A percentile compares a stretch with the other conserved stretches of the same genome.
Evolutionary conservation across 1,139 yeast genomes (phyloP).

Genomic region (Pneumocystis murina): DNA sequence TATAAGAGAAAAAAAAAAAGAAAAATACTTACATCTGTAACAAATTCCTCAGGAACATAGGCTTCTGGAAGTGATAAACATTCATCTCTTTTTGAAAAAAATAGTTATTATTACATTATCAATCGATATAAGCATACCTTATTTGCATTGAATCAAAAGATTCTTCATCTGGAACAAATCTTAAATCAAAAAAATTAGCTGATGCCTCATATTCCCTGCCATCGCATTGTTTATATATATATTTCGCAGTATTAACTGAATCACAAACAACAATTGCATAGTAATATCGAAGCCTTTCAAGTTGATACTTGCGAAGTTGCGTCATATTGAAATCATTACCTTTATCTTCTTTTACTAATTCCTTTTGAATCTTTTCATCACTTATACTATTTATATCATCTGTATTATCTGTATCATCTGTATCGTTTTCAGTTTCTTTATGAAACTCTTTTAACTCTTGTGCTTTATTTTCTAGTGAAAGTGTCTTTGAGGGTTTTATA

Average conservation of each 20-base stretch:
- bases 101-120: background rate
- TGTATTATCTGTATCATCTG: constrained; percentile 18
- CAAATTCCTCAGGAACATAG: constrained; percentile 73
- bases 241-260: constrained; percentile 51
- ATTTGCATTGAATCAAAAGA: constrained; percentile 61
- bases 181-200: constrained; percentile 80
- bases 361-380: constrained; percentile 17
- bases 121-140: background rate
- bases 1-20: background rate
- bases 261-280: constrained; percentile 90
- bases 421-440: constrained; percentile 26
- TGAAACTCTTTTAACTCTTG: constrained; percentile 8
- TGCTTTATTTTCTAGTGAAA: constrained; percentile 23
- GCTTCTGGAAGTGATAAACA: constrained; percentile 60
- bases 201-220: constrained; percentile 94
- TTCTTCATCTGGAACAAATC: constrained; percentile 88
- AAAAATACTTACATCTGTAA: constrained; percentile 27
- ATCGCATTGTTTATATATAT: constrained; percentile 74
- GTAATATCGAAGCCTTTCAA: constrained; percentile 77
- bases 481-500: constrained; percentile 9
- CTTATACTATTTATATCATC: constrained; percentile 31
- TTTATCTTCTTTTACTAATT: constrained; percentile 23
- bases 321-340: constrained; percentile 35
- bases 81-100: constrained; percentile 32
- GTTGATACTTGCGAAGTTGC: constrained; percentile 46